These are phyloP conservation scores for Venturia pyrina DNA, from an alignment of 2,329 filamentous ascomycete species.

Conservation along the genomic window DNA sequence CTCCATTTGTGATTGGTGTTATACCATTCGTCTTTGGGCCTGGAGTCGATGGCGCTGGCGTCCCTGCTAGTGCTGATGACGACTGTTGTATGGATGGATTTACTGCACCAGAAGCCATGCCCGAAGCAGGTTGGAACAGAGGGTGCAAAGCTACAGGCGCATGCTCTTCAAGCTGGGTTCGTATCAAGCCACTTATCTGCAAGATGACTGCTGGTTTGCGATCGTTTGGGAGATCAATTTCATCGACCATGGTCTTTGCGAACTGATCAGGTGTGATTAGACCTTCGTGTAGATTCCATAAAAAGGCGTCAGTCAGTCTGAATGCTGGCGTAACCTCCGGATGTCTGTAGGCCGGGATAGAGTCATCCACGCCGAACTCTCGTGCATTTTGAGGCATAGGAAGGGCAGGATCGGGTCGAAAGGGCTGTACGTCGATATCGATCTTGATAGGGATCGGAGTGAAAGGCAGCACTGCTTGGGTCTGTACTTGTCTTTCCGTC, in stretches of 20 bases:
- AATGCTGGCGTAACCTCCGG: conserved; percentile 76
- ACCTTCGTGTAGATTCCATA: conserved; percentile 96
- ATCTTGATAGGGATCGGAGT: conserved; percentile 94
- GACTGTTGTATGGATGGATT: background rate
- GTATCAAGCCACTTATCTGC: conserved; percentile 87
- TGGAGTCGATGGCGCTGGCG: conserved; percentile 9
- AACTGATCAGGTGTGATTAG: conserved; percentile 93
- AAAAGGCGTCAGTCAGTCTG: conserved; percentile 84
- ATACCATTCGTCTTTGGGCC: conserved; percentile 1
- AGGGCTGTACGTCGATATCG: conserved; percentile 81
- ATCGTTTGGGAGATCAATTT: conserved; percentile 79
- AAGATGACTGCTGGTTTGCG: conserved; percentile 51
- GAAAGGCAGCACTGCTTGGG: conserved; percentile 67
- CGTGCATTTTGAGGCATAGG: conserved; percentile 51
- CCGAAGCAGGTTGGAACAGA: conserved; percentile 59
- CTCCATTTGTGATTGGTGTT: conserved; percentile 24
- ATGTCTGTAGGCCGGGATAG: conserved; percentile 65
- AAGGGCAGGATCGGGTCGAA: conserved; percentile 55
- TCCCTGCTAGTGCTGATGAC: background rate
- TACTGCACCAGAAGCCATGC: conserved; percentile 24
- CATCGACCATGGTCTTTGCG: conserved; percentile 79
- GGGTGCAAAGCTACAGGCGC: conserved; percentile 89
- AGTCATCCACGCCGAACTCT: conserved; percentile 55
- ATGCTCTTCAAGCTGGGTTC: conserved; percentile 91
- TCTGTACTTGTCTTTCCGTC: conserved; percentile 51